A percentile compares a stretch with the other conserved stretches of the same genome.
phyloP scores from a whole-genome alignment of 1,139 yeast genomes.

The Candida neerlandica region DNA sequence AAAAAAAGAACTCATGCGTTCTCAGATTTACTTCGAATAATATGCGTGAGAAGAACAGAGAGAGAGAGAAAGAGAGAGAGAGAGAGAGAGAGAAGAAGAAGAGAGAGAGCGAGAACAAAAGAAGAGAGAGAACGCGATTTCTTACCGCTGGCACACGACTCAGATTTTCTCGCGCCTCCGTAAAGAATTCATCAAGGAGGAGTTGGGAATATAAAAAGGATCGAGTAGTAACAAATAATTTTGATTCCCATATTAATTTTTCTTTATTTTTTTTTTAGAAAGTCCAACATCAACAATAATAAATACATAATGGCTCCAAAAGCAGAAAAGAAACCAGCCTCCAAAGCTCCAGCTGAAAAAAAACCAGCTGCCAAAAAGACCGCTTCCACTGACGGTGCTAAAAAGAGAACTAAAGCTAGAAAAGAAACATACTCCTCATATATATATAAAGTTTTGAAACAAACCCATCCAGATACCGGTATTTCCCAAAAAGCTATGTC shows the following conservation, averaged over 20 bases:
- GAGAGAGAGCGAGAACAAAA: neutral
- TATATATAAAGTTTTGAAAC: slow-evolving; percentile 97
- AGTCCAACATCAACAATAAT: slow-evolving; percentile 16
- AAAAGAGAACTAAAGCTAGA: slow-evolving; percentile 97
- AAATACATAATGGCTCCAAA: slow-evolving; percentile 81
- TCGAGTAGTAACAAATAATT: neutral
- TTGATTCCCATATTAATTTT: neutral
- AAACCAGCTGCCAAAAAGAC: slow-evolving; percentile 97
- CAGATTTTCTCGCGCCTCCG: neutral
- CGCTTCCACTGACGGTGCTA: slow-evolving; percentile 72
- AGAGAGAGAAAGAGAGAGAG: slow-evolving; percentile 1
- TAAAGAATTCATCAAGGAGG: neutral
- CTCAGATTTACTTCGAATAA: slow-evolving; percentile 3
- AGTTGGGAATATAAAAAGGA: neutral
- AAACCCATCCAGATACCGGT: slow-evolving; percentile 99
- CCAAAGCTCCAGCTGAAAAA: slow-evolving; percentile 98
- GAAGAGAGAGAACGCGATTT: neutral
- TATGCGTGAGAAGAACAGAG: neutral
- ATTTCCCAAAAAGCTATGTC: slow-evolving; percentile 99
- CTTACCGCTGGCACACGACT: neutral
- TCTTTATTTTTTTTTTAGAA: neutral
- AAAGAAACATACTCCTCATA: slow-evolving; percentile 98
- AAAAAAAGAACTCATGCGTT: neutral
- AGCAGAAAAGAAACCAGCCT: slow-evolving; percentile 98
- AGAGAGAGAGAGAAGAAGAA: neutral